Evolutionary conservation across 371 early-diverging fungal genomes (phyloP).

Genomic region (Parasitella parasitica): DNA sequence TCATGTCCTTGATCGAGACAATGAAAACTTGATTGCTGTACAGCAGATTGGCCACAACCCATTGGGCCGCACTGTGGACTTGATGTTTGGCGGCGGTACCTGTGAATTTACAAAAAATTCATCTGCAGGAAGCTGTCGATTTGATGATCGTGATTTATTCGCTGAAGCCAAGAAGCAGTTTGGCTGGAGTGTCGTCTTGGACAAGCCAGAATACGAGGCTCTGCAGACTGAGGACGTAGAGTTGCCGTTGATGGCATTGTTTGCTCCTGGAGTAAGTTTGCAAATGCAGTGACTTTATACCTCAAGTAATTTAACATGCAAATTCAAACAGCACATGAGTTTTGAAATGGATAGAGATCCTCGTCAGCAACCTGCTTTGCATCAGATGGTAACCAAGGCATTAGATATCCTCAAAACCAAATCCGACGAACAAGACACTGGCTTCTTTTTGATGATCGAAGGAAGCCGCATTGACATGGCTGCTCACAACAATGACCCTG

Average conservation of each 20-base stretch:
- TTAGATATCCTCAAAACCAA: constrained; percentile 55
- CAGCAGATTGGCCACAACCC: constrained; percentile 87
- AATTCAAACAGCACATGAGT: constrained; percentile 60
- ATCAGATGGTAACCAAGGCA: constrained; percentile 75
- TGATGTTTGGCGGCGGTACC: constrained; percentile 90
- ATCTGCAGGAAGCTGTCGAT: constrained; percentile 61
- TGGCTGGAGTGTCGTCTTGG: constrained; percentile 54
- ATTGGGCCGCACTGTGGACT: constrained; percentile 79
- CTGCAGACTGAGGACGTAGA: constrained; percentile 16
- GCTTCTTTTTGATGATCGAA: constrained; percentile 96
- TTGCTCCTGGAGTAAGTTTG: constrained; percentile 42
- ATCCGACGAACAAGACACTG: constrained; percentile 30
- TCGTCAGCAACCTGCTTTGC: constrained; percentile 66
- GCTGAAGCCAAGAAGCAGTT: constrained; percentile 44
- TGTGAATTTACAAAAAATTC: constrained; percentile 81
- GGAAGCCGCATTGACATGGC: constrained; percentile 90
- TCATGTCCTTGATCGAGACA: constrained; percentile 75
- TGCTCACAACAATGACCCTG: constrained; percentile 86
- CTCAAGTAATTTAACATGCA: not conserved
- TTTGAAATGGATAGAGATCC: constrained; percentile 81
- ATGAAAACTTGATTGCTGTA: constrained; percentile 83
- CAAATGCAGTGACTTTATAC: too few relatives aligned
- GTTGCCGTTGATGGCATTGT: constrained; percentile 80
- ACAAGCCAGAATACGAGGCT: constrained; percentile 65
- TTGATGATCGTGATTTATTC: constrained; percentile 70